These are phyloP conservation scores for Xylariaceae sp. DNA, from an alignment of 2,329 filamentous ascomycete genomes.

Conservation along the genomic window DNA sequence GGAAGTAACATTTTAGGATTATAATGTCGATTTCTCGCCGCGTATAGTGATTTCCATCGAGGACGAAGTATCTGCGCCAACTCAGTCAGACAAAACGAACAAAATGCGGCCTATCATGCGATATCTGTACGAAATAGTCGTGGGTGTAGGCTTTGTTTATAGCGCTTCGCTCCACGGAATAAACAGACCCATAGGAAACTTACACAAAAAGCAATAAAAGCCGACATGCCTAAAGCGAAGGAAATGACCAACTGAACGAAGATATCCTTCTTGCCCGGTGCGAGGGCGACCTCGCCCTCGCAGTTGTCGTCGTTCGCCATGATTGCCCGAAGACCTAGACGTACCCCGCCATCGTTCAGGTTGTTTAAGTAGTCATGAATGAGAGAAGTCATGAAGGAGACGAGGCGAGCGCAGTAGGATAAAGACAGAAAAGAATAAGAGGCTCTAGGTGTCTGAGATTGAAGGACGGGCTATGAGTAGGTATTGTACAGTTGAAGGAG, in stretches of 20 bases:
- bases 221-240: constrained; percentile 60
- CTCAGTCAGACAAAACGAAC: constrained; percentile 9
- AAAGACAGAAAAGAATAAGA: neutral
- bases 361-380: constrained; percentile 1
- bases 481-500: neutral
- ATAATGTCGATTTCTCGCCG: constrained; percentile 75
- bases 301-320: constrained; percentile 20
- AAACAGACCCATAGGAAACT: constrained; percentile 27
- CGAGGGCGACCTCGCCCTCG: constrained; percentile 23
- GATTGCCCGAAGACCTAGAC: constrained; percentile 8
- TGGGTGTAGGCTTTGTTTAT: too few species aligned
- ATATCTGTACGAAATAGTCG: too few species aligned
- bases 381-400: neutral
- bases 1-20: constrained; percentile 59
- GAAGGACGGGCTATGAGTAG: neutral
- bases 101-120: too few species aligned
- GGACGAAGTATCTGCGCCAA: constrained; percentile 68
- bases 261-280: constrained; percentile 42
- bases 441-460: neutral
- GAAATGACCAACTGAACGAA: constrained; percentile 69
- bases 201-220: constrained; percentile 74
- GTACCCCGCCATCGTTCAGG: constrained; percentile 2
- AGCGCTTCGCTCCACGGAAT: neutral
- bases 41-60: constrained; percentile 86
- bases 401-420: neutral